Evolutionary conservation across 345 rosid species (phyloP).

Genomic region (Stellera chamaejasme): DNA sequence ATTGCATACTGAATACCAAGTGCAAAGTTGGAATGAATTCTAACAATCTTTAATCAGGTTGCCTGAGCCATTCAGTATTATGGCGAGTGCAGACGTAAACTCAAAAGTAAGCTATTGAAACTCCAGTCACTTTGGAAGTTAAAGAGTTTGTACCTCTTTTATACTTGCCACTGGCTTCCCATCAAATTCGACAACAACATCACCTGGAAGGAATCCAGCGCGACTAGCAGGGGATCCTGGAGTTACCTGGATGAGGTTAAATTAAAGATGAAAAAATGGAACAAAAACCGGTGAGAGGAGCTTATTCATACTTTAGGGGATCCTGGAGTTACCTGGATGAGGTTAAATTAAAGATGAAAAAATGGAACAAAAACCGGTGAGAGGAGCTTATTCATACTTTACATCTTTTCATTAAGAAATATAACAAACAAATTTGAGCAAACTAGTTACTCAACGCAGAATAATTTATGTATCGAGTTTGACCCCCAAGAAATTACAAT

Average conservation of each 20-base stretch:
- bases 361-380: too few relatives aligned
- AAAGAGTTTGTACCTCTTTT: slow-evolving; percentile 41
- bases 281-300: too few relatives aligned
- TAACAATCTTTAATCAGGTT: too few relatives aligned
- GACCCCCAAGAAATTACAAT: too few relatives aligned
- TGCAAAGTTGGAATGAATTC: not conserved
- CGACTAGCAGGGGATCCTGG: slow-evolving; percentile 86
- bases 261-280: not conserved
- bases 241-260: slow-evolving; percentile 42
- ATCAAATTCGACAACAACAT: slow-evolving; percentile 66
- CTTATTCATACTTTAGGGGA: too few relatives aligned
- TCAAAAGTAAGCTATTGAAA: not conserved
- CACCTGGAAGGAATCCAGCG: slow-evolving; percentile 87
- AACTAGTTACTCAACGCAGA: not conserved
- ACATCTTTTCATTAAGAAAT: too few relatives aligned
- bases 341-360: not conserved
- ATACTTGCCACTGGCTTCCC: slow-evolving; percentile 70
- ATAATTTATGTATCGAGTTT: too few relatives aligned
- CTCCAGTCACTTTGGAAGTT: not conserved
- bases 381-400: not conserved
- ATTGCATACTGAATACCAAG: not conserved
- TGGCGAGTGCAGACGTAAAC: too few relatives aligned
- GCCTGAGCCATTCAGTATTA: too few relatives aligned
- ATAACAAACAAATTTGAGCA: not conserved
- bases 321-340: slow-evolving; percentile 73